A percentile compares a stretch with the other conserved stretches of the same genome.
Evolutionary conservation across 2,329 filamentous ascomycete genomes (phyloP).

Genomic region (Eutypa lata): DNA sequence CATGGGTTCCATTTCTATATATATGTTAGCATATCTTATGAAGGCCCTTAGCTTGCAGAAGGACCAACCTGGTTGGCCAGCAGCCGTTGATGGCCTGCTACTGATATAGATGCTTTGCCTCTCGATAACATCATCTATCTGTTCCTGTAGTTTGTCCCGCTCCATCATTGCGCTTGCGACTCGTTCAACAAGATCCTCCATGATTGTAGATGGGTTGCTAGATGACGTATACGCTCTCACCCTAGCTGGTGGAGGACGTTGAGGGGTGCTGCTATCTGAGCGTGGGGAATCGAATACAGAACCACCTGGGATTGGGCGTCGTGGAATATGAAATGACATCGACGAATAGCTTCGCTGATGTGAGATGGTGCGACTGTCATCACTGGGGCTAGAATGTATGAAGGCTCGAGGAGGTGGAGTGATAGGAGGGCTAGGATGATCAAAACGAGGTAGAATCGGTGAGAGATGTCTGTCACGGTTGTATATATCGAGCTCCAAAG

Average conservation of each 20-base stretch:
- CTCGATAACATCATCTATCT: conserved; percentile 59
- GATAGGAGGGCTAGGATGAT: conserved; percentile 31
- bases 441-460: conserved; percentile 53
- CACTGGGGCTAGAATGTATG: conserved; percentile 29
- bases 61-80: conserved; percentile 36
- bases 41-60: not conserved
- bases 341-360: conserved; percentile 48
- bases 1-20: conserved; percentile 47
- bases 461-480: conserved; percentile 45
- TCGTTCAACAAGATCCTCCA: conserved; percentile 51
- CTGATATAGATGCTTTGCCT: conserved; percentile 55
- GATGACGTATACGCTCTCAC: conserved; percentile 42
- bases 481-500: conserved; percentile 56
- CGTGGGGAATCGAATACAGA: conserved; percentile 30
- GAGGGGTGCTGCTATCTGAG: conserved; percentile 31
- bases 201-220: conserved; percentile 29
- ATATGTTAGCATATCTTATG: conserved; percentile 9
- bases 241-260: conserved; percentile 44
- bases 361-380: conserved; percentile 31
- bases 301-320: conserved; percentile 36
- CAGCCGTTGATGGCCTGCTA: conserved; percentile 51
- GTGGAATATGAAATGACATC: conserved; percentile 55
- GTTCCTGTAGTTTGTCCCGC: conserved; percentile 54
- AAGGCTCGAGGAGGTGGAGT: conserved; percentile 39
- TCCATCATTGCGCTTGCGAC: conserved; percentile 58